Evolutionary conservation across 1,284 basidiomycete species (phyloP).

Genomic region (Austroboletus olivaceoglutinosus): DNA sequence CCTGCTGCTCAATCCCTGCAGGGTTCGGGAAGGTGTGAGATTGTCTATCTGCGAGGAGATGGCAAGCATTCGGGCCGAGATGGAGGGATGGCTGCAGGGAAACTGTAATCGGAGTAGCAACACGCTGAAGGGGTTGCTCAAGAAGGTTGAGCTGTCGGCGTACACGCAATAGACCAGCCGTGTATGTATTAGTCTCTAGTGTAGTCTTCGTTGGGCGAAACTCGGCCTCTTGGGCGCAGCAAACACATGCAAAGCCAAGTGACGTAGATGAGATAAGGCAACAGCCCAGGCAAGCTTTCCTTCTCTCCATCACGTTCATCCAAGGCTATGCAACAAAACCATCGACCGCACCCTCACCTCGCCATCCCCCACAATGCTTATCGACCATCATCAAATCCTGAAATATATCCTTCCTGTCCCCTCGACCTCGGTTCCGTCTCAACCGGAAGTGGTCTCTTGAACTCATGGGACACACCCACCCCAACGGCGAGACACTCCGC

Average conservation of each 20-base stretch:
- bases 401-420: conserved; percentile 29
- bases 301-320: conserved; percentile 1
- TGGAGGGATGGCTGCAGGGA: conserved; percentile 84
- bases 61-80: conserved; percentile 62
- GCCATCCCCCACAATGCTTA: conserved; percentile 39
- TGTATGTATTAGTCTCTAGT: no score
- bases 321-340: conserved; percentile 27
- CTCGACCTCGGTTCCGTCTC: conserved; percentile 18
- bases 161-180: conserved; percentile 25
- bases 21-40: conserved; percentile 49
- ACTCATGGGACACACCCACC: conserved; percentile 27
- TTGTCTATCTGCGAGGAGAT: conserved; percentile 76
- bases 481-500: conserved; percentile 23
- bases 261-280: conserved; percentile 20
- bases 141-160: conserved; percentile 68
- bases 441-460: conserved; percentile 1
- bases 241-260: conserved; percentile 23
- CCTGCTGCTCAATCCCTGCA: conserved; percentile 77
- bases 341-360: conserved; percentile 40
- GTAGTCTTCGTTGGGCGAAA: not conserved
- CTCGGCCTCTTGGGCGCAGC: not conserved
- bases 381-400: conserved; percentile 27
- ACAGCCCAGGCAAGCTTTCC: not conserved
- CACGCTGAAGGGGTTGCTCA: conserved; percentile 80
- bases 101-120: conserved; percentile 86